Conservation (phyloP, 1,139 yeast species). For the Ogataea hybrid region DNA sequence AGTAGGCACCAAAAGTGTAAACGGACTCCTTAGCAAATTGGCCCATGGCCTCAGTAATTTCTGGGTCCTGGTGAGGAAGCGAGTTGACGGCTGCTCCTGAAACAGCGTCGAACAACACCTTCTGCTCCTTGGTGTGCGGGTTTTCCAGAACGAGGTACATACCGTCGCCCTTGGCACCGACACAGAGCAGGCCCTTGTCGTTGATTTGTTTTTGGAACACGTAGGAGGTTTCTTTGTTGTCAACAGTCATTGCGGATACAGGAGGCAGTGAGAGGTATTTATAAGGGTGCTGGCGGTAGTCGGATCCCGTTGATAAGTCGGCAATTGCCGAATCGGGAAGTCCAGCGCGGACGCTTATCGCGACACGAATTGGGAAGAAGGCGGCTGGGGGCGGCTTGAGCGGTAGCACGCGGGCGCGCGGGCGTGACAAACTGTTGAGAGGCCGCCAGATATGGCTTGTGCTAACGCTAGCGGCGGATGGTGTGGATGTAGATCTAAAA, state of each 20-base stretch:
- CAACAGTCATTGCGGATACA: constrained; percentile 20
- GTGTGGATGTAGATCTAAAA: neutral
- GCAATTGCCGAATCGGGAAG: constrained; percentile 8
- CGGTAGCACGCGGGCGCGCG: neutral
- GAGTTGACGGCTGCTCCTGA: constrained; percentile 71
- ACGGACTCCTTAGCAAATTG: constrained; percentile 46
- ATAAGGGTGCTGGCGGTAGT: constrained; percentile 2
- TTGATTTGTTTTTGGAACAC: constrained; percentile 44
- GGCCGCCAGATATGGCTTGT: too few species aligned
- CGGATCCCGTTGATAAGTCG: constrained; percentile 11
- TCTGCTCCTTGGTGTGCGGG: constrained; percentile 42
- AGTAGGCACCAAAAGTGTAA: constrained; percentile 42
- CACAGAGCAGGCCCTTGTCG: constrained; percentile 41
- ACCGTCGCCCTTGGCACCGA: constrained; percentile 45
- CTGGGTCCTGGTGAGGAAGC: constrained; percentile 54
- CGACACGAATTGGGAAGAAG: neutral
- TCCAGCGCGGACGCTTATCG: neutral
- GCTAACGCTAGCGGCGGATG: neutral
- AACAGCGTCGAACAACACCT: constrained; percentile 47
- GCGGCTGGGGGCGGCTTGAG: neutral
- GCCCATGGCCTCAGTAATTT: constrained; percentile 45
- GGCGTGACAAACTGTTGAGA: too few species aligned
- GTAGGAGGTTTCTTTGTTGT: constrained; percentile 27
- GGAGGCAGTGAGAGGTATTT: neutral
- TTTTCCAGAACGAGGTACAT: constrained; percentile 46